Percentiles rank a stretch among this genome's conserved stretches.
Conservation (phyloP, 345 rosid genomes). For the Corchorus capsularis region DNA sequence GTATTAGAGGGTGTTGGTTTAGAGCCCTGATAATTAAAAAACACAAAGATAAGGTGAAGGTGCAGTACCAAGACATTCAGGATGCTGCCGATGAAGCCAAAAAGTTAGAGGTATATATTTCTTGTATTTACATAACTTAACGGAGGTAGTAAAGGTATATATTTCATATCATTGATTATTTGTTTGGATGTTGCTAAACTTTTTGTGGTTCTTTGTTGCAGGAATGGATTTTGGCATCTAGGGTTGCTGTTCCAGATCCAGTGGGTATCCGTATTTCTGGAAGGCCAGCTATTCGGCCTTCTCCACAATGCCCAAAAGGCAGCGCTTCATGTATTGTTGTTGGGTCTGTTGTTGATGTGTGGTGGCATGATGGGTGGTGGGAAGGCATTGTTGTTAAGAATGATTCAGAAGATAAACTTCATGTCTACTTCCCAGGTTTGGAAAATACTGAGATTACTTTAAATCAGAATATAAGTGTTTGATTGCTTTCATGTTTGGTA, state of each 20-base stretch:
- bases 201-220: slow-evolving; percentile 25
- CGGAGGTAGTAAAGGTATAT: neutral
- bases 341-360: slow-evolving; percentile 79
- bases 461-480: neutral
- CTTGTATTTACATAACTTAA: neutral
- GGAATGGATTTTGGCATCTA: slow-evolving; percentile 79
- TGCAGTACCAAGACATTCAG: slow-evolving; percentile 66
- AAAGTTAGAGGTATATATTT: slow-evolving; percentile 53
- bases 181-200: neutral
- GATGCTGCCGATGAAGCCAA: slow-evolving; percentile 73
- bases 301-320: slow-evolving; percentile 20
- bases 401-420: slow-evolving; percentile 51
- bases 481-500: neutral
- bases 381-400: slow-evolving; percentile 71
- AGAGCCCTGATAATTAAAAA: slow-evolving; percentile 63
- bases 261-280: slow-evolving; percentile 53
- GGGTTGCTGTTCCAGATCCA: slow-evolving; percentile 54
- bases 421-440: slow-evolving; percentile 77
- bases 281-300: slow-evolving; percentile 59
- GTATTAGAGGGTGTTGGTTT: slow-evolving; percentile 88
- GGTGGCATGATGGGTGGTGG: slow-evolving; percentile 91
- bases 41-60: slow-evolving; percentile 70
- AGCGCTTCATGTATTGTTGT: slow-evolving; percentile 32
- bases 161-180: neutral
- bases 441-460: slow-evolving; percentile 6